Percentiles rank a stretch among this genome's conserved stretches.
phyloP scores from a whole-genome alignment of 148 eudicot species.

The Rhododendron simsii region DNA sequence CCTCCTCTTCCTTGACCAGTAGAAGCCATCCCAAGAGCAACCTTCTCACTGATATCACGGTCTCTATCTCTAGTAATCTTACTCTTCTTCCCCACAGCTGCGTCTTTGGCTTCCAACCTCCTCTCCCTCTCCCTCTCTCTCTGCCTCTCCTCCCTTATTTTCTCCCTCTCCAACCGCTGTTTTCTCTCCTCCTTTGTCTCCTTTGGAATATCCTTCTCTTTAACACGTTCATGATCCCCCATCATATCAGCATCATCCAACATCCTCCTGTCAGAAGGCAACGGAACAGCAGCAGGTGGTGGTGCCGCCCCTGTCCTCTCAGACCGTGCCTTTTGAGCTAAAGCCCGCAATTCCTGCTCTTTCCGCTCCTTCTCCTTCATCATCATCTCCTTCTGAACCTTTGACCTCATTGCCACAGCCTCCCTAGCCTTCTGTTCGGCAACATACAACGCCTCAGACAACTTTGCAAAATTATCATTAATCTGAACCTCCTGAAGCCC shows the following conservation, averaged over 20 bases:
- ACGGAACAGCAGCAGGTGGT: slow-evolving; percentile 29
- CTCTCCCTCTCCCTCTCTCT: too few species aligned
- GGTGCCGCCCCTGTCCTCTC: slow-evolving; percentile 66
- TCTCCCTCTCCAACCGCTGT: too few species aligned
- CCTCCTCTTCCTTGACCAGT: too few species aligned
- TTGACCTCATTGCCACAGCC: slow-evolving; percentile 72
- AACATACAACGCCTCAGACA: slow-evolving; percentile 71
- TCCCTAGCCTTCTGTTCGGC: slow-evolving; percentile 85
- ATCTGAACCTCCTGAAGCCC: slow-evolving; percentile 81
- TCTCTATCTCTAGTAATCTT: too few species aligned
- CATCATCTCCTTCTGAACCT: slow-evolving; percentile 69
- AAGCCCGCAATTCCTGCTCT: slow-evolving; percentile 58
- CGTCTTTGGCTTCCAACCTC: too few species aligned
- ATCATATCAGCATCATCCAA: slow-evolving; percentile 39
- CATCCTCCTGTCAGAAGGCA: slow-evolving; percentile 41
- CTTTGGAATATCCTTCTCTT: slow-evolving; percentile 26
- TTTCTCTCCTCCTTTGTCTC: too few species aligned
- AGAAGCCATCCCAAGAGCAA: too few species aligned
- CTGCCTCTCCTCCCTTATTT: too few species aligned
- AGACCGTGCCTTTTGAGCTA: slow-evolving; percentile 77
- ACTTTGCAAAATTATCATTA: slow-evolving; percentile 74
- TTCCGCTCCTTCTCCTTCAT: slow-evolving; percentile 67
- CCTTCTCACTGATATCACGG: too few species aligned
- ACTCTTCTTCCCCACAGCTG: too few species aligned
- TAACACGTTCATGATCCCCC: slow-evolving; percentile 40